Base-by-base conservation (phyloP, 2,329 filamentous ascomycete species). In the Tolypocladium album region DNA sequence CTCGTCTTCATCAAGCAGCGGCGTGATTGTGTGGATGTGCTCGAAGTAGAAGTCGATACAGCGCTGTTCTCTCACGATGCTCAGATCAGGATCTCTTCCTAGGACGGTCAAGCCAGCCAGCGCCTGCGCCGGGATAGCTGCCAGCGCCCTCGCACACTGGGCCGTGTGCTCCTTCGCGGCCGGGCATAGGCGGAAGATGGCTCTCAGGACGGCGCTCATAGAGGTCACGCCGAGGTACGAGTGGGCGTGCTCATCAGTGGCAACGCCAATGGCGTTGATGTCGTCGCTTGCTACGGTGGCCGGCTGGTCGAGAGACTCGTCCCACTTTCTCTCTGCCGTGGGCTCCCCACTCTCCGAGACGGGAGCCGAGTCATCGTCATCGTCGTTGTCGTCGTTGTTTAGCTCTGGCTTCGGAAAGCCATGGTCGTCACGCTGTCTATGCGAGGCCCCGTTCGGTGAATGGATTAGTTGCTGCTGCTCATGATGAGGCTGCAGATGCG, bases 151-250 rank as follows among this genome's bases (percentile, higher is more conserved):
- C 20, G 68, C 66, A 11, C 67, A 63, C 38, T 67, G 61, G 9
- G 66, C 66, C 1, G 67, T 67, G 56, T 67, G 63, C 7, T 69
- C 64, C 43, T 71, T 70, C 24, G 68, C 64, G 34, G 67, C 66
- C 1, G 70, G 71, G 15, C 64, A 71, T 2, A 72, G 66, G n/a
- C 68, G 68, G 56, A 72, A 72, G 22, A 87, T 85, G 50, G 85
- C 82, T 63, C 84, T 79, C 39, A 87, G 75, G 7, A 82, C 82
- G 5, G 84, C 84, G 61, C 83, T 83, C 63, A 87, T 82, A 3
- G 84, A 87, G 0, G 83, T 85, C n/a, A 85, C 82, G 8, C 84
- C 84, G 6, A 87, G 74, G 64, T 87, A 87, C 4, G 84, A 86
- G 5, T 80, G 79, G 2, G 82, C 77, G 38, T 80, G 78, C 60